phyloP scores from a whole-genome alignment of 306 rosid species.

The Calophaca sinica region DNA sequence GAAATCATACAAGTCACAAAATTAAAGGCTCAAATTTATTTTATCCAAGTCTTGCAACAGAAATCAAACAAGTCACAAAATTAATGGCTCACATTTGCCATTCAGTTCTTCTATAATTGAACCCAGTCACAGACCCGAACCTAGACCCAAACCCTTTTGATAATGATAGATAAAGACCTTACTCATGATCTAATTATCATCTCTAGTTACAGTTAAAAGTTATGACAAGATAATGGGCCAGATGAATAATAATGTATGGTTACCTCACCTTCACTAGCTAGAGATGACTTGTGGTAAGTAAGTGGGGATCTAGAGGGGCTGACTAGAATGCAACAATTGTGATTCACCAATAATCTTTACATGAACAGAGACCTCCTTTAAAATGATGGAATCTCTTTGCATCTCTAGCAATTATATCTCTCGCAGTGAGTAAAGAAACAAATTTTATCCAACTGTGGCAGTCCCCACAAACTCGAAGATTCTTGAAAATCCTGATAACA shows the following conservation, averaged over 20 bases:
- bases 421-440: slow-evolving; percentile 58
- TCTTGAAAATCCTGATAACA: slow-evolving; percentile 65
- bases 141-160: too few relatives aligned
- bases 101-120: too few relatives aligned
- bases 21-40: too few relatives aligned
- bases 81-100: too few relatives aligned
- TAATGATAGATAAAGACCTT: too few relatives aligned
- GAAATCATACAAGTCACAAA: too few relatives aligned
- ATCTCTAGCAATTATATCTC: slow-evolving; percentile 69
- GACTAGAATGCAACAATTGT: slow-evolving; percentile 9
- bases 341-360: slow-evolving; percentile 74
- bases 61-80: too few relatives aligned
- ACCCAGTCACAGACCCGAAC: too few relatives aligned
- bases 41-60: too few relatives aligned
- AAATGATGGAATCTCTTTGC: slow-evolving; percentile 73
- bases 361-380: slow-evolving; percentile 68
- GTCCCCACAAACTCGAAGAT: slow-evolving; percentile 78
- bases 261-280: slow-evolving; percentile 5
- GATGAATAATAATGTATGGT: slow-evolving; percentile 19
- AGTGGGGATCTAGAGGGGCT: not conserved
- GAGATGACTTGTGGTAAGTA: not conserved
- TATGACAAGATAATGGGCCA: too few relatives aligned
- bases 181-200: too few relatives aligned
- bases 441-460: slow-evolving; percentile 68
- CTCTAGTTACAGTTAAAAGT: too few relatives aligned